Conservation (phyloP, 345 rosid species). For the Eucalyptus brandiana region DNA sequence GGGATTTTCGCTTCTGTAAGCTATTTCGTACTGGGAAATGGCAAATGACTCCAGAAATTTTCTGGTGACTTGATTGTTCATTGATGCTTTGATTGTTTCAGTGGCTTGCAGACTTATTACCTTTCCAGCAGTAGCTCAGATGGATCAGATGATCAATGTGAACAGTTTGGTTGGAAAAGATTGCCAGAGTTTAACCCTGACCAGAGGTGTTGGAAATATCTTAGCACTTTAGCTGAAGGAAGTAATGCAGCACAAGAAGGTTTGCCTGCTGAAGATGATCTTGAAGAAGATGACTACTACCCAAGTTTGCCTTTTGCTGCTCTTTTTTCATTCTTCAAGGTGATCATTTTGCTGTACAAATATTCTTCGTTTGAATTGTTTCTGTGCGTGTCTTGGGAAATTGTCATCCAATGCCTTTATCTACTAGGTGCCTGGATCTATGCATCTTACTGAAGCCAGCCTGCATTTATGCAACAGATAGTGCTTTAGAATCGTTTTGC, state of each 20-base stretch:
- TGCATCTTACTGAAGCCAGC: neutral
- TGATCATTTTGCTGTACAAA: neutral
- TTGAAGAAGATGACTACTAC: slow-evolving; percentile 76
- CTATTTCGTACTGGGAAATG: neutral
- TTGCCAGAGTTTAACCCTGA: slow-evolving; percentile 57
- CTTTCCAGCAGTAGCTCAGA: slow-evolving; percentile 41
- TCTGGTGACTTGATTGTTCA: neutral
- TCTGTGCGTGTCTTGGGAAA: neutral
- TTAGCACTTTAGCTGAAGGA: slow-evolving; percentile 52
- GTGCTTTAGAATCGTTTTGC: neutral
- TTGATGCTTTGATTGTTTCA: slow-evolving; percentile 10
- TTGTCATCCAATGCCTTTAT: neutral
- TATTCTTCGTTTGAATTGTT: neutral
- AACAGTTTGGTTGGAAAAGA: slow-evolving; percentile 67
- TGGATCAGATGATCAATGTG: slow-evolving; percentile 73
- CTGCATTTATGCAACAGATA: neutral
- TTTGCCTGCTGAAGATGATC: slow-evolving; percentile 66
- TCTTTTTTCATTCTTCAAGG: slow-evolving; percentile 85
- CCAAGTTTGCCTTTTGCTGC: slow-evolving; percentile 96
- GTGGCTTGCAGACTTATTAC: slow-evolving; percentile 68
- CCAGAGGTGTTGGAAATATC: slow-evolving; percentile 80
- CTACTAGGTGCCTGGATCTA: neutral
- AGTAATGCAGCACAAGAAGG: slow-evolving; percentile 8
- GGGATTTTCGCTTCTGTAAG: neutral
- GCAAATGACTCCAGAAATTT: neutral